Evolutionary conservation across 2,329 filamentous ascomycete genomes (phyloP), one percentile per base, ranked within the genome.

Genomic region (Penicillium sp.): DNA sequence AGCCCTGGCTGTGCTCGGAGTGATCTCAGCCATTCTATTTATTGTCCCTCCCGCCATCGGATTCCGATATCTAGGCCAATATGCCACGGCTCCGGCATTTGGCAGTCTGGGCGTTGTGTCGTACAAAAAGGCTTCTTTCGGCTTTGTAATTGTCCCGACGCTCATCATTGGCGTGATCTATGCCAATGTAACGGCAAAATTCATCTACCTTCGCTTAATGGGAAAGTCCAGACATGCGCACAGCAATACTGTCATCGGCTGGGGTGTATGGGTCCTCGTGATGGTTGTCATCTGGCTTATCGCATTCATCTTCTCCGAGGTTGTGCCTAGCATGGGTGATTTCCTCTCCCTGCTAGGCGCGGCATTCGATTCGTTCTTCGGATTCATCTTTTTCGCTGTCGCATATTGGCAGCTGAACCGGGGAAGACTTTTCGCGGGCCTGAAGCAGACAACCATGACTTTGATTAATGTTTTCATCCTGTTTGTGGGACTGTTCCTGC

Each of bases 121-220:
- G 1, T 81, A 80, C 67, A 81, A 80, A 62, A 82, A 82, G 59
- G 77, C 71, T 1, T 79, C 76, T 0, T 82, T 82, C 60, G 77
- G 78, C 1, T 81, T 81, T 58, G 79, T 82, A 49, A 82, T 82
- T 55, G 79, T 81, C 1, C 79, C 80, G 0, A 81, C 79, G 0
- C 67, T 81, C 2, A 72, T 81, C 29, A 81, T 81, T 57, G 79
- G 78, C 23, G 77, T 79, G 31, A 81, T 81, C 58, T 81, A 81
- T 63, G 77, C 79, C 54, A 81, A 81, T 59, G 79, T 81, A 52
- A 75, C 66, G 0, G 78, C 75, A 25, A 82, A 81, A 45, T 80
- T 80, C 68, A 64, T 81, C 65, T 81, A 79, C 58, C 69, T 66
- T 53, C 73, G 73, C 26, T 62, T 80, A 44, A 75, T 81, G 71